Percentiles rank a stretch among this genome's conserved stretches.
Evolutionary conservation across 2,329 filamentous ascomycete genomes (phyloP).

Genomic region (Xylaria polymorpha): DNA sequence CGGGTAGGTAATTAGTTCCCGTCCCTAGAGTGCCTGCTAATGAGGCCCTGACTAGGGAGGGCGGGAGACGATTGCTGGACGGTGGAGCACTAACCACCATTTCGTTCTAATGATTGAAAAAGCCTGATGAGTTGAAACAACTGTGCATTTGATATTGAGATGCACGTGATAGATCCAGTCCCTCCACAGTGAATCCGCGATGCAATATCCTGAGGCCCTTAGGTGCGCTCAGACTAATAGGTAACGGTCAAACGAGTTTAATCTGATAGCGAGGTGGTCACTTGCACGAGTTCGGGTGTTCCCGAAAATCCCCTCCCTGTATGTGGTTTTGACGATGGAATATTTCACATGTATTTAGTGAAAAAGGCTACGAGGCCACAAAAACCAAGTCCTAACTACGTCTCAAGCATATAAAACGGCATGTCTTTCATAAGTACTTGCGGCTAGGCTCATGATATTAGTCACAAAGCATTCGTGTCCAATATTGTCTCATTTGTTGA

Average conservation of each 20-base stretch:
- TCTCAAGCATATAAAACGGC: neutral
- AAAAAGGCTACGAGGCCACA: neutral
- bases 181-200: neutral
- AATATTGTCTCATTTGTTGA: neutral
- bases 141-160: neutral
- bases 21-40: slow-evolving; percentile 2
- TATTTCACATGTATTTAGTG: neutral
- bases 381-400: neutral
- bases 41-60: neutral
- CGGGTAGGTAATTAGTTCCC: slow-evolving; percentile 1
- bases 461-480: too few species aligned
- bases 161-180: too few species aligned
- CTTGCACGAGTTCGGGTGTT: too few species aligned
- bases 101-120: neutral
- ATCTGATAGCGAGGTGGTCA: too few species aligned
- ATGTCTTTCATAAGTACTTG: neutral
- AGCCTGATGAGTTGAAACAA: neutral
- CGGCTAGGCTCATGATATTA: neutral
- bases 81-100: neutral
- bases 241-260: too few species aligned
- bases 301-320: too few species aligned
- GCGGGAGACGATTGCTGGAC: neutral
- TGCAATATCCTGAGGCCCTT: neutral
- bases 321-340: neutral
- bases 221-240: neutral